Percentiles rank a stretch among this genome's conserved stretches.
Evolutionary conservation across 2,329 filamentous ascomycete species (phyloP).

Genomic region (Fusarium buxicola): DNA sequence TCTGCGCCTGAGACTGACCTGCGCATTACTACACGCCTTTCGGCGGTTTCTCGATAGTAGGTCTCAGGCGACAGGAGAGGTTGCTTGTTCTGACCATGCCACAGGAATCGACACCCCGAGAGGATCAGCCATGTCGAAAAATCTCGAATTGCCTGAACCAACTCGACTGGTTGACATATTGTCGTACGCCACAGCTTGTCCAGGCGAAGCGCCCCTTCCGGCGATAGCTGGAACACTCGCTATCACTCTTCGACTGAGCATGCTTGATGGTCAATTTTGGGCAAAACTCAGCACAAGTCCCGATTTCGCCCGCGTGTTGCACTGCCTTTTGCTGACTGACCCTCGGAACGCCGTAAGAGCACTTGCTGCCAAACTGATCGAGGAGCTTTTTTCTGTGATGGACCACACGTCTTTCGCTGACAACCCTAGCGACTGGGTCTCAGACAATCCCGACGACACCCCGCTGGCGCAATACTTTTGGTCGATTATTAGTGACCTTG

Average conservation of each 20-base stretch:
- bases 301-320: conserved; percentile 39
- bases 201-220: conserved; percentile 41
- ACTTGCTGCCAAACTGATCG: conserved; percentile 51
- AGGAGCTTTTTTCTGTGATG: conserved; percentile 39
- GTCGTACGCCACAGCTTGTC: conserved; percentile 35
- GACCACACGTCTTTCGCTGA: conserved; percentile 3
- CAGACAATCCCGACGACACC: conserved; percentile 2
- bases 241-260: conserved; percentile 47
- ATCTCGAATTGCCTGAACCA: conserved; percentile 34
- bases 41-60: conserved; percentile 46
- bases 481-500: conserved; percentile 49
- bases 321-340: conserved; percentile 46
- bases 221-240: conserved; percentile 46
- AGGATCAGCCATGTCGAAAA: conserved; percentile 13
- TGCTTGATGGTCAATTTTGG: conserved; percentile 47
- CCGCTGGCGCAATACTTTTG: conserved; percentile 47
- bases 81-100: conserved; percentile 14
- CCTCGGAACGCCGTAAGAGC: conserved; percentile 43
- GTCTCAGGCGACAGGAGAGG: conserved; percentile 5
- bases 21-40: conserved; percentile 46
- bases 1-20: conserved; percentile 46
- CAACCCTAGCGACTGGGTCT: background rate
- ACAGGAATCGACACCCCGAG: conserved; percentile 30
- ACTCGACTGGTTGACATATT: conserved; percentile 45
- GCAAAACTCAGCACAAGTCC: conserved; percentile 37